Base-by-base conservation (phyloP, 495 filamentous ascomycete species). In the Trichocladium uniseriatum region DNA sequence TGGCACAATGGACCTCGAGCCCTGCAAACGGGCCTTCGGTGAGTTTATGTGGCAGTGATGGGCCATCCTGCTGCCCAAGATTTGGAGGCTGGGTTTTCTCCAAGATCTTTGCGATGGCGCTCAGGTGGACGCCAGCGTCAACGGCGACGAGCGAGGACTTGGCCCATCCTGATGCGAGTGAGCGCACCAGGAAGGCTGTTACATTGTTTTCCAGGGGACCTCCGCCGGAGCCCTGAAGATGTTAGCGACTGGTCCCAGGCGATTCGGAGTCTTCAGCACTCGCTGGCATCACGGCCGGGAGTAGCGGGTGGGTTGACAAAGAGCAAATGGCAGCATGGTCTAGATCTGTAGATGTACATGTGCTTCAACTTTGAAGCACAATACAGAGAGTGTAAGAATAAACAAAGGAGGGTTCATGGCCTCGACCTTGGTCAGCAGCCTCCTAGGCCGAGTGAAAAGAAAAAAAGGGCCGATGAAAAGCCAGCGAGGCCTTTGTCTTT, bases 91-190 rank as follows among this genome's bases (percentile, higher is more conserved):
- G 68, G 1, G 70, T 66, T 10, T 61, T 45, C 34, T 70, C 78
- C 14, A 97, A 68, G 22, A 92, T 83, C 22, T 76, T 75, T 39
- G 79, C 78, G 38, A 98, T 92, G 24, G 89, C 83, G 15, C 86
- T 77, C 31, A 98, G 76, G 64, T 96, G 88, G 37, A 86, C 86
- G 41, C 92, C 92, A 19, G 88, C 92, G 70, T 98, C 92, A 37
- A 98, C 85, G 24, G 89, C 91, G 6, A 96, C 68, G 10, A 95
- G 59, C 0, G 89, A 95, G 27, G 83, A 81, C 56, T 79, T 83
- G 19, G 75, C 60, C 92, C 92, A 98, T 35, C 75, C 73, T 28
- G 81, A 78, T n/a, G 81, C 71, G 7, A 81, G 75, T 2, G 89
- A 90, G 39, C 91, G 84, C 36, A 96, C 84, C 2, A 98, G 79